Evolutionary conservation across 2,329 filamentous ascomycete species (phyloP).

Genomic region (Helotiales sp.): DNA sequence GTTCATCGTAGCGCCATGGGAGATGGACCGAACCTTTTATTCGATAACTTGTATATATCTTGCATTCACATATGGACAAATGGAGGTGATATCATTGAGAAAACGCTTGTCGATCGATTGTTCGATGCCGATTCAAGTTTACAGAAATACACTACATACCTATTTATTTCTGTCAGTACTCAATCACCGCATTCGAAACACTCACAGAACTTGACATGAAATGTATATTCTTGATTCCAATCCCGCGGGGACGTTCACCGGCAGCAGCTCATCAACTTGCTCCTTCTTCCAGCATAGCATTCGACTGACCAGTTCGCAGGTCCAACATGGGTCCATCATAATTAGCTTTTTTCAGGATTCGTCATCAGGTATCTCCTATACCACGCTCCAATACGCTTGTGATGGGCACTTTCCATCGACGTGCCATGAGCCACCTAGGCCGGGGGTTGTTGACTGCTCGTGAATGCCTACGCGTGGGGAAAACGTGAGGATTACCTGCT

Average conservation of each 20-base stretch:
- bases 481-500: no score
- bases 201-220: conserved; percentile 28
- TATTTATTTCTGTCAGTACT: conserved; percentile 1
- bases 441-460: no score
- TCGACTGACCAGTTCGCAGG: no score
- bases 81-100: neutral
- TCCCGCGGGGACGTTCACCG: conserved; percentile 18
- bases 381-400: conserved; percentile 43
- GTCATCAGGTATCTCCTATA: conserved; percentile 29
- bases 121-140: neutral
- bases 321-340: conserved; percentile 15
- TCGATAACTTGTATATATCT: conserved; percentile 17
- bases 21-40: neutral
- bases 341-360: conserved; percentile 15
- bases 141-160: conserved; percentile 19
- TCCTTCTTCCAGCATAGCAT: conserved; percentile 26
- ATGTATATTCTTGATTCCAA: conserved; percentile 25
- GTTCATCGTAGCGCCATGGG: neutral
- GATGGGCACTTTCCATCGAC: conserved; percentile 46
- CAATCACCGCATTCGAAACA: neutral
- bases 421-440: conserved; percentile 41
- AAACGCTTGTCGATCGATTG: neutral
- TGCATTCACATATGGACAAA: neutral
- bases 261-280: conserved; percentile 16
- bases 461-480: no score